Evolutionary conservation across 257 asterid species (phyloP).

Genomic region (Coffea eugenioides): DNA sequence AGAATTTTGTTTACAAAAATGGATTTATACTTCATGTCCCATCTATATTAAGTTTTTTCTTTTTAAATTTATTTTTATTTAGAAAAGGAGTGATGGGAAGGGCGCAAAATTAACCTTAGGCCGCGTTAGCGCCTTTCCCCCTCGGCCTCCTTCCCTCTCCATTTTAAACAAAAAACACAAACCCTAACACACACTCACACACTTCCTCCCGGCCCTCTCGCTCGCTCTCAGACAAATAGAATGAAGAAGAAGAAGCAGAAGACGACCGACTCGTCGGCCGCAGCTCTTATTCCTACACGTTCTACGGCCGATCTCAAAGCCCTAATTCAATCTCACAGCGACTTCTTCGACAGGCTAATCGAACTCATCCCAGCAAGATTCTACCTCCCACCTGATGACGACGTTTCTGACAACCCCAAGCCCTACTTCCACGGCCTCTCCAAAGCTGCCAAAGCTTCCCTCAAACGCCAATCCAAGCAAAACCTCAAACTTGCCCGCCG

Average conservation of each 20-base stretch:
- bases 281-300: not conserved
- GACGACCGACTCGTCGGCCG: constrained; percentile 6
- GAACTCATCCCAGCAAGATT: constrained; percentile 75
- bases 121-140: too few species aligned
- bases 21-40: too few species aligned
- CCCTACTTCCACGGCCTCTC: constrained; percentile 80
- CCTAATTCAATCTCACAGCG: constrained; percentile 39
- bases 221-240: too few species aligned
- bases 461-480: constrained; percentile 56
- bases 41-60: too few species aligned
- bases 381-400: constrained; percentile 65
- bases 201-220: too few species aligned
- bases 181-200: not conserved
- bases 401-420: constrained; percentile 48
- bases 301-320: constrained; percentile 37
- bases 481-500: constrained; percentile 72
- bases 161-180: not conserved
- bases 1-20: too few species aligned
- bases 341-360: constrained; percentile 60
- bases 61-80: too few species aligned
- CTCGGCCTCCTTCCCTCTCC: not conserved
- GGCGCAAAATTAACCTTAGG: too few species aligned
- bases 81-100: too few species aligned
- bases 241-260: constrained; percentile 49
- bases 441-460: constrained; percentile 72